Evolutionary conservation across 1,139 yeast genomes (phyloP).

Genomic region (Saccharomyces uvarum): DNA sequence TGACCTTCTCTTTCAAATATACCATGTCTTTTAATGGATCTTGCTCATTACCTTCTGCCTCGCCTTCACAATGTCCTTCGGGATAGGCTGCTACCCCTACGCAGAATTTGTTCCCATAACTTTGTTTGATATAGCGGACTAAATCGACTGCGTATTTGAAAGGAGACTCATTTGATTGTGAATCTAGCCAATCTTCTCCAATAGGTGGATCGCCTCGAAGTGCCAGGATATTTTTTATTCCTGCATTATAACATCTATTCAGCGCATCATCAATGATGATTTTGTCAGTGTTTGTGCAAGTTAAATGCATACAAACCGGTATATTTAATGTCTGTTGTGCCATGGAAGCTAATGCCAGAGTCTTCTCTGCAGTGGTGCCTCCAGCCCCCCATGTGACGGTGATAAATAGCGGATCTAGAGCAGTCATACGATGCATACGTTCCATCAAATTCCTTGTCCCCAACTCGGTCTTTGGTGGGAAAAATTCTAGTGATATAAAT

Average conservation of each 20-base stretch:
- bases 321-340: slow-evolving; percentile 70
- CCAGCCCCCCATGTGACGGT: slow-evolving; percentile 99
- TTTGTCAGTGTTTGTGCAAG: slow-evolving; percentile 88
- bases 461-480: slow-evolving; percentile 90
- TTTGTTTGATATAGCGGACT: slow-evolving; percentile 61
- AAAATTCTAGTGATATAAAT: slow-evolving; percentile 86
- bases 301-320: slow-evolving; percentile 86
- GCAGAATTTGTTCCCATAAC: slow-evolving; percentile 71
- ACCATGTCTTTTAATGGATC: slow-evolving; percentile 61
- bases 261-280: slow-evolving; percentile 73
- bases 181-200: slow-evolving; percentile 38
- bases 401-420: slow-evolving; percentile 78
- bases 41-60: slow-evolving; percentile 62
- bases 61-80: slow-evolving; percentile 79
- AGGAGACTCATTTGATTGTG: slow-evolving; percentile 34
- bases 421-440: slow-evolving; percentile 76
- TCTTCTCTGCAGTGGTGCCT: slow-evolving; percentile 83
- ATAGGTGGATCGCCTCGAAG: slow-evolving; percentile 95
- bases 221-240: slow-evolving; percentile 82
- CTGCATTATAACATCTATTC: slow-evolving; percentile 58
- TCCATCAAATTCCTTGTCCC: slow-evolving; percentile 80
- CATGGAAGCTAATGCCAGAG: slow-evolving; percentile 72
- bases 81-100: slow-evolving; percentile 94
- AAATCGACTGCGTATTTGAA: slow-evolving; percentile 76
- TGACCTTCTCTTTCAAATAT: slow-evolving; percentile 70